Evolutionary conservation across 2,329 filamentous ascomycete species (phyloP).

Genomic region (Neofusicoccum kwambonambiense): DNA sequence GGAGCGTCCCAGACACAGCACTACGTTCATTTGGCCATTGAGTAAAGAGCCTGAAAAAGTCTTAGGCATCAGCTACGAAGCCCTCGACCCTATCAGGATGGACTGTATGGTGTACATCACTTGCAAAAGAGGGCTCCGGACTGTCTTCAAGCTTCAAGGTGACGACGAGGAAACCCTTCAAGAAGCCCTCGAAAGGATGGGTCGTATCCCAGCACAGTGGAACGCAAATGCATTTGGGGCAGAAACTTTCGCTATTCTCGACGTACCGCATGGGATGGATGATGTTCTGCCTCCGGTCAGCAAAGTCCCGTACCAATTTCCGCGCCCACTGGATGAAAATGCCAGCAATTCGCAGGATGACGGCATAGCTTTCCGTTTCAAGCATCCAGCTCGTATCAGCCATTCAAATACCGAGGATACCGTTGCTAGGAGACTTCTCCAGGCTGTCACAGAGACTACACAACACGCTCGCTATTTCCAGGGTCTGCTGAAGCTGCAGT

Average conservation of each 20-base stretch:
- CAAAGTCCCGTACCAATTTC: not conserved
- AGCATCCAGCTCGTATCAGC: not conserved
- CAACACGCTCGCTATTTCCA: not conserved
- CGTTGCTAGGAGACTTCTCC: not conserved
- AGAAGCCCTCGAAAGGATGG: constrained; percentile 25
- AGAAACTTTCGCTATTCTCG: constrained; percentile 25
- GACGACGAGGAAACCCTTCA: constrained; percentile 22
- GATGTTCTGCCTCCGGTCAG: not conserved
- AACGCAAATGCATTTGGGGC: constrained; percentile 19
- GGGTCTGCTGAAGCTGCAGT: not conserved
- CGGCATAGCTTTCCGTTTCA: not conserved
- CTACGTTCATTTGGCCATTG: not conserved
- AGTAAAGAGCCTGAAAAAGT: constrained; percentile 19
- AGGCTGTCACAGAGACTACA: not conserved
- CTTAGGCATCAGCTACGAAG: constrained; percentile 31
- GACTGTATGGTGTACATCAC: constrained; percentile 31
- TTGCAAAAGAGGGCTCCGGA: constrained; percentile 13
- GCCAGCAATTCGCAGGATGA: not conserved
- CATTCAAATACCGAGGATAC: not conserved
- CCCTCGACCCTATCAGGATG: constrained; percentile 29
- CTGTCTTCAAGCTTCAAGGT: constrained; percentile 27
- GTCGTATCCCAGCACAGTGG: constrained; percentile 26
- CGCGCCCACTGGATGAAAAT: not conserved
- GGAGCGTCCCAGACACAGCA: not conserved
- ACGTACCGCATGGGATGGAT: not conserved